phyloP scores from a whole-genome alignment of 1,284 basidiomycete genomes.

The Puccinia horiana region DNA sequence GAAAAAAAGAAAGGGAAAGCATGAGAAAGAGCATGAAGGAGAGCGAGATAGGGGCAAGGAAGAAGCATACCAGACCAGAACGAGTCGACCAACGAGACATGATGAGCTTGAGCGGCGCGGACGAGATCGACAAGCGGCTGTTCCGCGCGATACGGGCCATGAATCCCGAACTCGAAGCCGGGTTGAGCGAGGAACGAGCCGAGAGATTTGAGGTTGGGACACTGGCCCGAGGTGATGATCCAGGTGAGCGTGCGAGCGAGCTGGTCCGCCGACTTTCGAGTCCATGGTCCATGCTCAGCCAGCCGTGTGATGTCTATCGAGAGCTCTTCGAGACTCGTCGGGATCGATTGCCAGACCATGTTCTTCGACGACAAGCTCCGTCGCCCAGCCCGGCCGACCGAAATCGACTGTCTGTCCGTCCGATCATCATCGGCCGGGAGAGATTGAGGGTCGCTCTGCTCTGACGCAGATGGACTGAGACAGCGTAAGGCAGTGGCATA shows the following conservation, averaged over 20 bases:
- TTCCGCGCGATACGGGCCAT: not conserved
- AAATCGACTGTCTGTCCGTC: not conserved
- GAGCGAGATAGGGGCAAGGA: not conserved
- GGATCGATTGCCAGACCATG: conserved; percentile 43
- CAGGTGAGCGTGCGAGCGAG: not conserved
- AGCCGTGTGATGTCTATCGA: conserved; percentile 44
- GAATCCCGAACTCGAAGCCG: conserved; percentile 36
- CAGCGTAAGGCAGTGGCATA: conserved; percentile 42
- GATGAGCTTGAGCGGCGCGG: not conserved
- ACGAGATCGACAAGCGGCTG: not conserved
- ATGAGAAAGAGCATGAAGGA: not conserved
- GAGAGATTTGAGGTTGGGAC: conserved; percentile 25
- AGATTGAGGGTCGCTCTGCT: not conserved
- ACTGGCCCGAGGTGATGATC: conserved; percentile 25
- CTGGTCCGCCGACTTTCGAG: not conserved
- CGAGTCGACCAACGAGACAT: conserved; percentile 3
- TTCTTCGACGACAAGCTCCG: conserved; percentile 4
- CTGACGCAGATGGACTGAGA: not conserved
- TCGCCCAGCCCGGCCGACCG: not conserved
- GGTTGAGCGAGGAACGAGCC: conserved; percentile 24
- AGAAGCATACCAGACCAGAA: conserved; percentile 37
- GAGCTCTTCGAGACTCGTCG: conserved; percentile 39
- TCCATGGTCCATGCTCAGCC: conserved; percentile 47
- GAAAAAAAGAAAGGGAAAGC: not conserved
- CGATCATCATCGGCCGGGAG: not conserved